These are phyloP conservation scores for Berkeleyomyces basicola DNA, from an alignment of 2,329 filamentous ascomycete species.

Conservation along the genomic window DNA sequence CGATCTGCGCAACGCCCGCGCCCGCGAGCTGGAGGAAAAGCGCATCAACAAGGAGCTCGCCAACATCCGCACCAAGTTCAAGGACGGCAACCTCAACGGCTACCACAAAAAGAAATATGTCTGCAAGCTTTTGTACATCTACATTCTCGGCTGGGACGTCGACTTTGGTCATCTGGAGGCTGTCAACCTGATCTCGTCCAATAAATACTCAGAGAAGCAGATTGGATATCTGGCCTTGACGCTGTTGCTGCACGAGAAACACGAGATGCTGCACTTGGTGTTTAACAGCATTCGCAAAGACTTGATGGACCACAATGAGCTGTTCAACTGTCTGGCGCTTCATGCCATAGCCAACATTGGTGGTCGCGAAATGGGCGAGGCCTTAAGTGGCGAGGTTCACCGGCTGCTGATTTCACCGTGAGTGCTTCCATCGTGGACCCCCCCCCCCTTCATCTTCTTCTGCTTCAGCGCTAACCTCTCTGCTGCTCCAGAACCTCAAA, in stretches of 20 bases:
- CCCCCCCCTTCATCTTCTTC: constrained; percentile 3
- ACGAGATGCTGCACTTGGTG: constrained; percentile 87
- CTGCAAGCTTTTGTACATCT: constrained; percentile 98
- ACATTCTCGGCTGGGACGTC: constrained; percentile 97
- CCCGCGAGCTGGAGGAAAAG: constrained; percentile 93
- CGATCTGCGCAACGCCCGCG: constrained; percentile 84
- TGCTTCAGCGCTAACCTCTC: background rate
- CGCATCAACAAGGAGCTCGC: constrained; percentile 98
- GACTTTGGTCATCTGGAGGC: constrained; percentile 98
- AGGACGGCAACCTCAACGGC: constrained; percentile 80
- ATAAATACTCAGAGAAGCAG: constrained; percentile 97
- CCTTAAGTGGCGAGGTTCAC: constrained; percentile 80
- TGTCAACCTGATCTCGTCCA: constrained; percentile 90
- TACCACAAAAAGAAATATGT: constrained; percentile 99
- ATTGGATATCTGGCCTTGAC: constrained; percentile 97
- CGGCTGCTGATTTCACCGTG: constrained; percentile 87
- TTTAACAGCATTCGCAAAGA: constrained; percentile 99
- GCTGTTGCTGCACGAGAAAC: constrained; percentile 89
- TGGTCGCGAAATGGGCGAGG: constrained; percentile 91
- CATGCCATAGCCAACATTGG: constrained; percentile 98
- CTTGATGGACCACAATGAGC: constrained; percentile 81
- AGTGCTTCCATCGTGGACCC: constrained; percentile 22
- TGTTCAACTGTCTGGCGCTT: constrained; percentile 90
- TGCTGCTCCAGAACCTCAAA: constrained; percentile 46
- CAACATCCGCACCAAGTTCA: constrained; percentile 97